Conservation (phyloP, 768 basidiomycete genomes). For the Leccinum rimulosum region DNA sequence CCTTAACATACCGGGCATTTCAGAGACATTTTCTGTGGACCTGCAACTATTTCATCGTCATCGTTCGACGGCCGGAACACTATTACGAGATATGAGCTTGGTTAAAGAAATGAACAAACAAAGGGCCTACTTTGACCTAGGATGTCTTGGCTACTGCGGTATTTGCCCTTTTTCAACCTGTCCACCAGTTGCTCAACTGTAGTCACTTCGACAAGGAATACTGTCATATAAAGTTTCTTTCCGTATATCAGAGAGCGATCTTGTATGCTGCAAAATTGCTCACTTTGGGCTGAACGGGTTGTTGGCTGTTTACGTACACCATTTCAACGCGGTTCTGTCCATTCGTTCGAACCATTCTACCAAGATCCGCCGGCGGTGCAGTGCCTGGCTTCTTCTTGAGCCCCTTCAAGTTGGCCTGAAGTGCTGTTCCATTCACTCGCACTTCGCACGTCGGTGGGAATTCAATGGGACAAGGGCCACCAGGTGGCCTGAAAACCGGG, state of each 20-base stretch:
- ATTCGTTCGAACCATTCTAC: conserved; percentile 38
- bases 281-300: conserved; percentile 72
- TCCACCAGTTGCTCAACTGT: conserved; percentile 68
- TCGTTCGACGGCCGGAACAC: conserved; percentile 59
- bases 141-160: conserved; percentile 60
- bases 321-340: conserved; percentile 74
- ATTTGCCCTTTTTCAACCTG: conserved; percentile 65
- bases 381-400: conserved; percentile 95
- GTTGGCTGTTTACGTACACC: conserved; percentile 87
- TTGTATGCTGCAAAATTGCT: conserved; percentile 12
- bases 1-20: conserved; percentile 81
- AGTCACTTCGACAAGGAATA: conserved; percentile 81
- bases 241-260: conserved; percentile 35
- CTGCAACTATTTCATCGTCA: conserved; percentile 92
- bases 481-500: conserved; percentile 49
- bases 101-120: neutral
- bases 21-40: conserved; percentile 84
- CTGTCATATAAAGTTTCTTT: conserved; percentile 90
- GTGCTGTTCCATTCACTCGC: conserved; percentile 68
- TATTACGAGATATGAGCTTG: conserved; percentile 26
- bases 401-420: conserved; percentile 81
- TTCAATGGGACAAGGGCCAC: conserved; percentile 72
- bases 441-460: conserved; percentile 93
- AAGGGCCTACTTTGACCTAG: conserved; percentile 59
- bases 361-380: conserved; percentile 82